These are phyloP conservation scores for Aspergillus sp. DNA, from an alignment of 2,329 filamentous ascomycete species.

Conservation along the genomic window DNA sequence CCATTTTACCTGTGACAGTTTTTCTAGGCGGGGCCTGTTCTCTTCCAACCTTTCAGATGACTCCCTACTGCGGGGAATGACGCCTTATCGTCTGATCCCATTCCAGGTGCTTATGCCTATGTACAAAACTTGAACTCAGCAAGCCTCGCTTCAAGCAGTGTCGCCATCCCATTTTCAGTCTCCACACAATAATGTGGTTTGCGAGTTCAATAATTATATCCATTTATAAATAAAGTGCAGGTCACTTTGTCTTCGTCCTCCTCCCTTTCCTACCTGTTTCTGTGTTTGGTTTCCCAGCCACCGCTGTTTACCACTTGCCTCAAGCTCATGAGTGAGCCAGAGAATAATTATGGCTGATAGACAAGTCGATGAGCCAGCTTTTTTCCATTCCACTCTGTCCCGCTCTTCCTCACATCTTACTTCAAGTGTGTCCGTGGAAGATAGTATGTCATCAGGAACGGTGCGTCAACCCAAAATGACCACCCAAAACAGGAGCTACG, in stretches of 20 bases:
- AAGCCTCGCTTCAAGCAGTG: neutral
- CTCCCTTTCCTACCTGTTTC: constrained; percentile 3
- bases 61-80: constrained; percentile 16
- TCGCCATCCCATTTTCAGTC: neutral
- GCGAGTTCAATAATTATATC: neutral
- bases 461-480: constrained; percentile 16
- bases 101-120: constrained; percentile 2
- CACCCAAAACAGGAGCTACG: constrained; percentile 29
- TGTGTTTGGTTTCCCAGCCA: constrained; percentile 9
- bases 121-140: neutral
- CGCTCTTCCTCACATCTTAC: constrained; percentile 10
- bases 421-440: constrained; percentile 15
- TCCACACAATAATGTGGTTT: constrained; percentile 15
- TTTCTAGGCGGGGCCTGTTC: neutral
- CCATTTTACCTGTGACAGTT: neutral
- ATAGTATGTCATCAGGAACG: constrained; percentile 13
- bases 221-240: constrained; percentile 17
- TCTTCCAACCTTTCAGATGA: constrained; percentile 1
- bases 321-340: neutral
- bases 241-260: constrained; percentile 14
- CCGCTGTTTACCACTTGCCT: constrained; percentile 9
- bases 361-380: constrained; percentile 9
- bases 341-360: constrained; percentile 19
- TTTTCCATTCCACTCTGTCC: constrained; percentile 8
- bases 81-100: constrained; percentile 22